Base-by-base conservation (phyloP, 2,329 filamentous ascomycete species). In the Parastagonospora avenae region DNA sequence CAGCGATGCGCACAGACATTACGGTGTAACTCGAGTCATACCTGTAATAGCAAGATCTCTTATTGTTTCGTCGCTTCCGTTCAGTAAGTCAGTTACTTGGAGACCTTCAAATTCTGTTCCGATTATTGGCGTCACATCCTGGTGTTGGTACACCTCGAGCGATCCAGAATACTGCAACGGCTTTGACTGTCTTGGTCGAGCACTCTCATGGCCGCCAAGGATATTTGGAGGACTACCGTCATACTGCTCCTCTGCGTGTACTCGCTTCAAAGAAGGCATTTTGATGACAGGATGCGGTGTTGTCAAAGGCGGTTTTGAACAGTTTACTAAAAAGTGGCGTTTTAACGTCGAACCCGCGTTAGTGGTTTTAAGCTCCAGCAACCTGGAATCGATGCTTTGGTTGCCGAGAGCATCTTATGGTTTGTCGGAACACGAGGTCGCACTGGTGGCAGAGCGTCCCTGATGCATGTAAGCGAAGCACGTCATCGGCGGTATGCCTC, bases 31-130 rank as follows among this genome's bases (percentile, higher is more conserved):
- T 8, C 11, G 16, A 9, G 4, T 54, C 77, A 57, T 74, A 88
- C 85, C 82, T 1, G 84, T 88, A 53, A 89, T 85, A 31, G 74
- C 76, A 24, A 77, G 58, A 54, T 77, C 76, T 38, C 63, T 56
- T 7, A 77, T 62, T 42, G 72, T 61, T 30, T 71, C 67, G 47
- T 77, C 73, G 10, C 72, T 64, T 54, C 60, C 59, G 51, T 71
- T 67, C 12, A 72, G 60, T 27, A 68, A 46, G 37, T 68, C 64
- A 28, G 58, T 65, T 11, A 66, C 63, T 38, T 68, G 65, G 0
- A 68, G 60, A 53, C 72, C 51, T 66, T 70, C 41, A 71, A 76
- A 83, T 57, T 83, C 80, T 15, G 72, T 72, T 11, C 80, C 80
- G 54, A 83, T 82, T 14, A 77, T 70, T 7, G 80, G 79, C 2